Evolutionary conservation across 148 eudicot genomes (phyloP), one percentile per base, ranked within the genome.

Genomic region (Pharnaceum exiguum): DNA sequence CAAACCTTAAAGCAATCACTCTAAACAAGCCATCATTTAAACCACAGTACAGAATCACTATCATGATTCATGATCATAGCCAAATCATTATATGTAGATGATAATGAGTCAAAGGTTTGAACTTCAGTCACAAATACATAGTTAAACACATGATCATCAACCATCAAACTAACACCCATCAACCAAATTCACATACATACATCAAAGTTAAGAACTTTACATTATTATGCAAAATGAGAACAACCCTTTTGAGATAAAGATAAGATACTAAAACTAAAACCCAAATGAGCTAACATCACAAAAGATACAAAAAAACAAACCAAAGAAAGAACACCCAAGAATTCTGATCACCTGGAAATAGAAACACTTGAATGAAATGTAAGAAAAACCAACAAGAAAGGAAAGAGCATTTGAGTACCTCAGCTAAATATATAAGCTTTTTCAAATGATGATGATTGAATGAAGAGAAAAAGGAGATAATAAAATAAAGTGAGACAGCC

Each of bases 401-500:
- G 23, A 4, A 19, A 37, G 28, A 63, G 45, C 21, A 42, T 54
- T 57, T 50, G 43, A 33, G 24, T 63, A 63, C 69, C 74, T 57
- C 54, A 10, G 6, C 10, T 19, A 42, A 32, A 63, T 56, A n/a
- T n/a, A n/a, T n/a, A n/a, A 44, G 48, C 17, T 23, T 21, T 23
- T 26, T 56, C 26, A 21, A n/a, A 30, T 29, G 4, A 48, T 4
- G n/a, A n/a, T n/a, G n/a, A n/a, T n/a, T n/a, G 16, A 45, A 57
- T 51, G 62, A 63, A 10, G 33, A 43, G 24, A 26, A 27, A 23
- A 50, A 47, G 9, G 31, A 15, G 8, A 29, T 25, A n/a, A 35
- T 25, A 39, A 19, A 29, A 21, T 11, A 55, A 51, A 64, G 44
- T 18, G 51, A 68, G 72, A 63, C 73, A 73, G 53, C 65, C 55